phyloP scores from a whole-genome alignment of 345 rosid genomes.

The Anastatica hierochuntica region DNA sequence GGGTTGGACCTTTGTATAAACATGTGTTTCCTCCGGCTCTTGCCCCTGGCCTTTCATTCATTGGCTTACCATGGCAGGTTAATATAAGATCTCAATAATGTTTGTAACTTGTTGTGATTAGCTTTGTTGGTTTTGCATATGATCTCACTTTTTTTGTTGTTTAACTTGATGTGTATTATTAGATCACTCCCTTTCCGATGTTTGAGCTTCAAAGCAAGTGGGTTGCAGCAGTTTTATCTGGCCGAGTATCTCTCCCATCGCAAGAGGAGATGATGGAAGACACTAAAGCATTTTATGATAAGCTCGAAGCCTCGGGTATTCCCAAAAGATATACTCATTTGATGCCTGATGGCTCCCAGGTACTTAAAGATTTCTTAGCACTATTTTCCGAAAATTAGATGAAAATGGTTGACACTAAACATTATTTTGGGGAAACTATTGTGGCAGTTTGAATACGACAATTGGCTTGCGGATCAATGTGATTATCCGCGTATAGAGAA shows the following conservation, averaged over 20 bases:
- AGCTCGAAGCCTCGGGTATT: slow-evolving; percentile 46
- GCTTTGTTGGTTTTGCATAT: neutral
- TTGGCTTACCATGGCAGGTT: slow-evolving; percentile 87
- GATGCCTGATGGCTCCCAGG: slow-evolving; percentile 30
- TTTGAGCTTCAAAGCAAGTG: too few relatives aligned
- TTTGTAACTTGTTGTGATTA: too few relatives aligned
- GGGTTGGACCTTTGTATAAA: slow-evolving; percentile 77
- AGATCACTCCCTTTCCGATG: slow-evolving; percentile 30
- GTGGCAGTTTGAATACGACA: slow-evolving; percentile 45
- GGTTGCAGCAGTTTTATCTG: slow-evolving; percentile 24
- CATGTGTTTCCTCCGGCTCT: slow-evolving; percentile 69
- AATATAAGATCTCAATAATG: neutral
- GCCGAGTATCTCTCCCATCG: slow-evolving; percentile 22
- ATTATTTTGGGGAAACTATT: neutral
- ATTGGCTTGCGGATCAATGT: slow-evolving; percentile 45
- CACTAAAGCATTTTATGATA: slow-evolving; percentile 37
- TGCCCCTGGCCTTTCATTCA: slow-evolving; percentile 70
- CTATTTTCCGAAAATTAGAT: neutral
- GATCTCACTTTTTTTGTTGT: neutral
- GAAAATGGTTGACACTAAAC: neutral
- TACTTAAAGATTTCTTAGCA: neutral
- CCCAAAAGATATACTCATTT: slow-evolving; percentile 66
- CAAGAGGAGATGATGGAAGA: slow-evolving; percentile 32
- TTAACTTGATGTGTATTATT: neutral
- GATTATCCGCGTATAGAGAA: slow-evolving; percentile 33